Conservation (phyloP, 2,329 filamentous ascomycete species). For the Epichloe amarillans region DNA sequence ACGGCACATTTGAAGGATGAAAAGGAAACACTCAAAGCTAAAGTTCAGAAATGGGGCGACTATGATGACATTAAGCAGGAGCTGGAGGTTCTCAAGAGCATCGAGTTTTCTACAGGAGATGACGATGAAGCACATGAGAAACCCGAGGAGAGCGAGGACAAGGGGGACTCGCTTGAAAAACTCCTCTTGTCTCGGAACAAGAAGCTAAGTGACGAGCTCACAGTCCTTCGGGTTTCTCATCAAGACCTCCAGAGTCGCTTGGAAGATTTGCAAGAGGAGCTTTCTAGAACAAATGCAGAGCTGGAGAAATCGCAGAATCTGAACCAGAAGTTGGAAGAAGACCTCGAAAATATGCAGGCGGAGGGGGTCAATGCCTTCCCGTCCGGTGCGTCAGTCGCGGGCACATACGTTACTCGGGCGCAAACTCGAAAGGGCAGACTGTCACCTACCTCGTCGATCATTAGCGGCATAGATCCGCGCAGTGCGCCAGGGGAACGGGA, state of each 20-base stretch:
- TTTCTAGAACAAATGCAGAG: slow-evolving; percentile 72
- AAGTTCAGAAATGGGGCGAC: slow-evolving; percentile 80
- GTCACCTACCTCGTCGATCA: slow-evolving; percentile 94
- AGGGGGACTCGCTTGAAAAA: slow-evolving; percentile 77
- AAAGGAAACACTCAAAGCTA: slow-evolving; percentile 63
- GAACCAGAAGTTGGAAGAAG: slow-evolving; percentile 81
- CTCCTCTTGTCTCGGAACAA: slow-evolving; percentile 88
- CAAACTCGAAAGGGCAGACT: slow-evolving; percentile 54
- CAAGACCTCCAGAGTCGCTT: slow-evolving; percentile 77
- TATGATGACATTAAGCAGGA: slow-evolving; percentile 96
- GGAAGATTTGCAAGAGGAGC: slow-evolving; percentile 67
- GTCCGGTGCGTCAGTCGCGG: slow-evolving; percentile 81
- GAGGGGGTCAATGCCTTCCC: slow-evolving; percentile 75
- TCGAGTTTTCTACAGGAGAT: slow-evolving; percentile 87
- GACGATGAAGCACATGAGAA: slow-evolving; percentile 51
- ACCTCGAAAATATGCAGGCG: slow-evolving; percentile 75
- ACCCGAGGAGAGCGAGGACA: slow-evolving; percentile 24
- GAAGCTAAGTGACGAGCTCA: slow-evolving; percentile 88
- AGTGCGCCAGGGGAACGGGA: slow-evolving; percentile 37
- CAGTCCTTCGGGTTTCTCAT: slow-evolving; percentile 82
- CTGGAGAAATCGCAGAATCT: slow-evolving; percentile 74
- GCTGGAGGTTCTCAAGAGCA: slow-evolving; percentile 91
- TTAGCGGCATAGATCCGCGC: slow-evolving; percentile 82
- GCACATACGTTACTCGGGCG: slow-evolving; percentile 62
- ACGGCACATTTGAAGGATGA: slow-evolving; percentile 63